A percentile compares a stretch with the other conserved stretches of the same genome.
These are phyloP conservation scores for Viola pubescens DNA, from an alignment of 441 rosid genomes.

Conservation along the genomic window DNA sequence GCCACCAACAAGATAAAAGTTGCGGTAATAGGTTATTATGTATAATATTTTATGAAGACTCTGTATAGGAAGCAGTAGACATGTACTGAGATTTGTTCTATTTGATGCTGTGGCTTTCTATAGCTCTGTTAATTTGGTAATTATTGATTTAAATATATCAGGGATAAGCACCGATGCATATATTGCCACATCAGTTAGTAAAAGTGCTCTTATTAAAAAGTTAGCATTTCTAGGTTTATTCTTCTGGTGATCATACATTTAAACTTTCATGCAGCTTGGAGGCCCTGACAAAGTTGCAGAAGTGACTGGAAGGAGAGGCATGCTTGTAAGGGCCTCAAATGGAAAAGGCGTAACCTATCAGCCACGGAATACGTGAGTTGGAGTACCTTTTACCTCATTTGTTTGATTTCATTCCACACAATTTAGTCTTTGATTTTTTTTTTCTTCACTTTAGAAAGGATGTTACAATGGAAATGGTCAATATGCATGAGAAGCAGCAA, in stretches of 20 bases:
- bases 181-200: too few relatives aligned
- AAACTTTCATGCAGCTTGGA: constrained; percentile 61
- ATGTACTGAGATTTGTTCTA: too few relatives aligned
- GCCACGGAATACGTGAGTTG: constrained; percentile 90
- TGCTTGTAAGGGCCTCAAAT: constrained; percentile 91
- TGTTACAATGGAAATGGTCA: constrained; percentile 97
- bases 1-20: too few relatives aligned
- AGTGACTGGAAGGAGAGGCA: constrained; percentile 98
- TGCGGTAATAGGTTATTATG: too few relatives aligned
- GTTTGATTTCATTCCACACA: constrained; percentile 18
- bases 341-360: constrained; percentile 99
- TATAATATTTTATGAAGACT: too few relatives aligned
- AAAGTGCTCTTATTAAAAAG: too few relatives aligned
- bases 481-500: constrained; percentile 97
- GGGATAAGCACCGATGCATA: too few relatives aligned
- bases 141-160: too few relatives aligned
- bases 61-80: too few relatives aligned
- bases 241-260: background rate
- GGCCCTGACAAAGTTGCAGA: constrained; percentile 98
- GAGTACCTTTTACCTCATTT: constrained; percentile 3
- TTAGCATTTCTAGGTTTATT: background rate
- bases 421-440: constrained; percentile 20
- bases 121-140: too few relatives aligned
- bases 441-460: constrained; percentile 63
- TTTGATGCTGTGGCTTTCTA: too few relatives aligned